Percentiles rank a stretch among this genome's conserved stretches.
Conservation (phyloP, 495 filamentous ascomycete species). For the Recurvomyces mirabilis region DNA sequence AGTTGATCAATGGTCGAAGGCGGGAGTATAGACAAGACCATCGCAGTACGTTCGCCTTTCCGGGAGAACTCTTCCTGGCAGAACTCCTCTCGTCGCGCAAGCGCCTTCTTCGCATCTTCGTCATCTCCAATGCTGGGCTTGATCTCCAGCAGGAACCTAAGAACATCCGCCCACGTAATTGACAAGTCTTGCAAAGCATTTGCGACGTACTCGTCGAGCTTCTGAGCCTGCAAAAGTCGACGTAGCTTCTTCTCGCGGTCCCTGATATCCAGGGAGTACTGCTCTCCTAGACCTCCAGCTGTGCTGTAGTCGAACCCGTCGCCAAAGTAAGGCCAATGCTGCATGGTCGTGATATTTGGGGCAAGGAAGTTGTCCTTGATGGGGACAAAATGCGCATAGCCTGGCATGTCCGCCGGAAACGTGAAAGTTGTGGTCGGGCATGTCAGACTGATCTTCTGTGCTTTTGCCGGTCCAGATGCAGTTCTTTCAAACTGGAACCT, state of each 20-base stretch:
- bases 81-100: conserved; percentile 20
- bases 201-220: conserved; percentile 17
- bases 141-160: conserved; percentile 20
- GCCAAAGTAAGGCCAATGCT: conserved; percentile 26
- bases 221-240: conserved; percentile 9
- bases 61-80: conserved; percentile 28
- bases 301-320: conserved; percentile 18
- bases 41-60: conserved; percentile 20
- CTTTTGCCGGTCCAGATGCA: background rate
- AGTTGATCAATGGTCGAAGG: conserved; percentile 13
- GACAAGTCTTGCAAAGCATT: conserved; percentile 24
- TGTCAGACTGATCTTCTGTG: background rate
- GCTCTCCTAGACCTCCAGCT: conserved; percentile 10
- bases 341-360: conserved; percentile 23
- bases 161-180: conserved; percentile 22
- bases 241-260: conserved; percentile 7
- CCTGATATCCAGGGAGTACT: conserved; percentile 13
- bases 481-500: background rate
- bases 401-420: conserved; percentile 8
- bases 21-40: conserved; percentile 20
- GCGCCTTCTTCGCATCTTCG: conserved; percentile 1
- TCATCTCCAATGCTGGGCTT: conserved; percentile 1
- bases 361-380: conserved; percentile 24
- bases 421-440: background rate
- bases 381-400: conserved; percentile 18